Base-by-base conservation (phyloP, 371 early-diverging fungal genomes). In the Mucor plumbeus region DNA sequence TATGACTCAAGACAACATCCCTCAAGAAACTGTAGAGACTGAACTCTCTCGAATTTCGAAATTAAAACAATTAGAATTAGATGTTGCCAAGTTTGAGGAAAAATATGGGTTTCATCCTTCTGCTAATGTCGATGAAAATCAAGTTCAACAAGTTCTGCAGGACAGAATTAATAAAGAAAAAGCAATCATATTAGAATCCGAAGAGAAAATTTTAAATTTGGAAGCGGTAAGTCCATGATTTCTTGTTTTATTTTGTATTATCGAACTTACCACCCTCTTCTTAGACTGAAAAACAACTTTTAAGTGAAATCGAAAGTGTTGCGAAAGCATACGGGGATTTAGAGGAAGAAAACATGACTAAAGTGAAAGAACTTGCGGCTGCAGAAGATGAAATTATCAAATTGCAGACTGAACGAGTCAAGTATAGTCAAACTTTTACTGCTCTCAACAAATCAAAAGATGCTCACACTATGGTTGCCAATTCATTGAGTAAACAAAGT, bases 251-350 rank as follows among this genome's bases (percentile, higher is more conserved):
- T 47, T 11, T 15, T 13, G 36, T 5, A 64, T 31, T 17, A 19
- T 43, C 44, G 14, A 31, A 38, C 10, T 11, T 38, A 19, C 17
- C 14, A 13, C 19, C 41, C 5, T 26, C 26, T 19, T 34, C 11
- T 33, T 64, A 78, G 78, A 77, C 74, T 35, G 88, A 88, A 61
- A 73, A 83, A 36, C 86, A 88, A 66, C 77, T 96, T 33, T 67
- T 89, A 73, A 80, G 80, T 38, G 94, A 95, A 77, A 88, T 97
- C 47, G 94, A 97, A 59, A 88, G 85, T 15, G 88, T 93, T 17
- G 88, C 89, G n/a, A 85, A 88, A 62, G 92, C 91, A 13, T 95
- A 91, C 84, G 82, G 83, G 5, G 86, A 92, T 67, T 84, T 96
- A 26, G 93, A 95, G 70, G 92, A 92, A 63, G 92, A 92, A 61